phyloP scores from a whole-genome alignment of 176 grass and related monocot genomes.

The Stipa capillata region DNA sequence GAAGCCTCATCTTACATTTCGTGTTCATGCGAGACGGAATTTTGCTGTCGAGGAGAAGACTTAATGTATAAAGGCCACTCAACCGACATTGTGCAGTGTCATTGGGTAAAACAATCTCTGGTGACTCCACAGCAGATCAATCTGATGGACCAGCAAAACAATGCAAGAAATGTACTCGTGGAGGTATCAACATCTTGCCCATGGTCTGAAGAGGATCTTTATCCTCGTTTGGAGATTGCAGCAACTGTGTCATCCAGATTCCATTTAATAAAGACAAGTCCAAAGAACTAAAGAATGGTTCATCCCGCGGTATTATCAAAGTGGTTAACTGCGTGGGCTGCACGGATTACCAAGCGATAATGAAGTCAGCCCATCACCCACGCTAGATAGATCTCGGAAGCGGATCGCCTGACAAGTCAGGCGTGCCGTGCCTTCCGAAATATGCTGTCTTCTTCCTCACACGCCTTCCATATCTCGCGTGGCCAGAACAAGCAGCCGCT shows the following conservation, averaged over 20 bases:
- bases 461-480: too few relatives aligned
- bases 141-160: constrained; percentile 9
- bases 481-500: too few relatives aligned
- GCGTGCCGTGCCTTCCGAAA: too few relatives aligned
- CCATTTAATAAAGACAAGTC: constrained; percentile 51
- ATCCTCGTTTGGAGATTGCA: constrained; percentile 69
- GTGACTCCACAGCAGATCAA: neutral
- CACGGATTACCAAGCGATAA: constrained; percentile 51
- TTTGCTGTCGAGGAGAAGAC: constrained; percentile 43
- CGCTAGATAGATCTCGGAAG: constrained; percentile 84
- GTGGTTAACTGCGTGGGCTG: constrained; percentile 51
- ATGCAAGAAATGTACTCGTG: constrained; percentile 24
- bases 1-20: too few relatives aligned
- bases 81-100: neutral
- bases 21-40: constrained; percentile 50
- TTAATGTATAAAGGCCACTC: constrained; percentile 26
- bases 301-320: constrained; percentile 32
- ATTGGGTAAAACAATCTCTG: neutral
- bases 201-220: constrained; percentile 53
- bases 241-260: constrained; percentile 51
- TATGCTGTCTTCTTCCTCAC: too few relatives aligned
- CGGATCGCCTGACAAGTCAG: too few relatives aligned
- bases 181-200: constrained; percentile 61
- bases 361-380: constrained; percentile 43
- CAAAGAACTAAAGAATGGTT: constrained; percentile 30